Conservation (phyloP, 208 protist species). For the Trypanosomatidae sp. region DNA sequence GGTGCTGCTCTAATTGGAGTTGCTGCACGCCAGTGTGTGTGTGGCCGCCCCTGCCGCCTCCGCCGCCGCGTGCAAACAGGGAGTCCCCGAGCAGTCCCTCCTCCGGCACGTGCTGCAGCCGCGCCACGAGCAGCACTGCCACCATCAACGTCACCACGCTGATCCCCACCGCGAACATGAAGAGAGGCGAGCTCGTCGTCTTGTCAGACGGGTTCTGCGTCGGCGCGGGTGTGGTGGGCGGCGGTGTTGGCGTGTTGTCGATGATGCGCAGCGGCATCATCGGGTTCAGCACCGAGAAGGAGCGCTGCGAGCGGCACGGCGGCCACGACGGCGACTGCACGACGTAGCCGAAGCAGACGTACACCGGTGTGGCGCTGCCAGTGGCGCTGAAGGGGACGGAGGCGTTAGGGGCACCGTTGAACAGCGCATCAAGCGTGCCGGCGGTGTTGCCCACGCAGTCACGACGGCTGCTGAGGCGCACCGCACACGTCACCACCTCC, state of each 20-base stretch:
- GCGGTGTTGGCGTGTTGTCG: slow-evolving; percentile 14
- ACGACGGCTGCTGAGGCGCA: slow-evolving; percentile 40
- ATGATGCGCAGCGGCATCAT: slow-evolving; percentile 34
- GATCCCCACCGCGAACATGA: slow-evolving; percentile 26
- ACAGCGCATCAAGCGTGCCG: slow-evolving; percentile 38
- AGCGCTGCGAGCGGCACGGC: slow-evolving; percentile 10
- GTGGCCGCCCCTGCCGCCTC: too few species aligned
- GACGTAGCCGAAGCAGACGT: slow-evolving; percentile 36
- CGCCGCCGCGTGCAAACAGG: slow-evolving; percentile 4
- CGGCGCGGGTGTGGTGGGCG: slow-evolving; percentile 14
- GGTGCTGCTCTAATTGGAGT: too few species aligned
- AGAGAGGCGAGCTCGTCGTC: slow-evolving; percentile 20
- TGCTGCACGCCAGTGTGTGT: too few species aligned
- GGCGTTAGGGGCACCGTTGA: slow-evolving; percentile 26
- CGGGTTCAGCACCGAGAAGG: slow-evolving; percentile 32
- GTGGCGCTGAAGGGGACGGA: slow-evolving; percentile 27
- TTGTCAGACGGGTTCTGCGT: slow-evolving; percentile 23
- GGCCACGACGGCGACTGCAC: slow-evolving; percentile 17
- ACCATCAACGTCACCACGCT: slow-evolving; percentile 30
- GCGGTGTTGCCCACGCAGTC: slow-evolving; percentile 51
- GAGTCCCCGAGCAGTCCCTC: slow-evolving; percentile 16
- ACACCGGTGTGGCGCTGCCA: slow-evolving; percentile 41
- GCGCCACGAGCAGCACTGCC: slow-evolving; percentile 31
- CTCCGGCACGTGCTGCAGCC: slow-evolving; percentile 32
- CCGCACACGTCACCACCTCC: slow-evolving; percentile 23